Base-by-base conservation (phyloP, 2,329 filamentous ascomycete species). In the Diaporthe citrichinensis region DNA sequence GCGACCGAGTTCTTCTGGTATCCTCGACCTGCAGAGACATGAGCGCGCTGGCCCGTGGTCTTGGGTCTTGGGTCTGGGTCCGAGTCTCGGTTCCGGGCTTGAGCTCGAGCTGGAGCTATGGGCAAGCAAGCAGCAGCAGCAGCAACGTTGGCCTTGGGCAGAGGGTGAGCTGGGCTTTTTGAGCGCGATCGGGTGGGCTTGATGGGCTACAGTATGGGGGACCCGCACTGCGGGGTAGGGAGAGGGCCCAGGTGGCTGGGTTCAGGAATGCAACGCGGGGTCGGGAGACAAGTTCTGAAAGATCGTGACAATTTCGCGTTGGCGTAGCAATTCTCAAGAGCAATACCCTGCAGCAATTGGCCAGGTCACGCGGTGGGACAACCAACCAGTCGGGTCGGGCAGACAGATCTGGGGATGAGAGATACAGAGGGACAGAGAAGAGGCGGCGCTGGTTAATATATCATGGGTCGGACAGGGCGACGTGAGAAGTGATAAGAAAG, bases 1-100 rank as follows among this genome's bases (percentile, higher is more conserved):
- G 85, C 71, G 88, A 88, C 72, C 88, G 88, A 67, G 84, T 86
- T 72, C 86, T 85, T 67, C 83, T 82, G 75, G 81, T 81, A 74
- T 87, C 86, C 75, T 88, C 87, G 72, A 89, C 86, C 73, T 85
- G 84, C 59, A 90, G 84, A 78, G 90, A 90, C 89, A 91, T 91
- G 79, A 39, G 41, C 23, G 34, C n/a, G 71, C 41, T 20, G 36
- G n/a, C 36, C 20, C 67, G 36, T 28, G 36, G 23, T 14, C 31
- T 36, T 28, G 36, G 39, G 15, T 14, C 55, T 58, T 58, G 17
- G 14, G 58, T 9, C 58, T 44, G 58, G 23, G 34, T n/a, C 57
- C 12, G 20, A 23, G 57, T 41, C 57, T 41, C 23, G 12, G 57
- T 10, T 61, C 23, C 31, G 55, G 31, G 34, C 34, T 25, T 9